Conservation (phyloP, 768 basidiomycete species). For the Candolleomyces aberdarensis region DNA sequence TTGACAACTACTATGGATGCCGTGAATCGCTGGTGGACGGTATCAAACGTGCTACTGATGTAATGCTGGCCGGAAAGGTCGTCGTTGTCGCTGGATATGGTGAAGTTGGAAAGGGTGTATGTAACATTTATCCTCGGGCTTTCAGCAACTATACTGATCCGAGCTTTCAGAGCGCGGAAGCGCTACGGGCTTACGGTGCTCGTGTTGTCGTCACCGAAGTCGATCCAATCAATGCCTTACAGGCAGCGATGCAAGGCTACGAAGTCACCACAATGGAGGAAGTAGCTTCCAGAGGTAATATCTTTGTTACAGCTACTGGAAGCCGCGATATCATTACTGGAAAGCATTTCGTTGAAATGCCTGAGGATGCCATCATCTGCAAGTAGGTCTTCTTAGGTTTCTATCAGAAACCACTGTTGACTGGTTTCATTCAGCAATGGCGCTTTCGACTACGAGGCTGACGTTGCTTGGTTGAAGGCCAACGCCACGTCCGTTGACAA, state of each 20-base stretch:
- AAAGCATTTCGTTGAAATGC: slow-evolving; percentile 92
- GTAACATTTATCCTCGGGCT: slow-evolving; percentile 27
- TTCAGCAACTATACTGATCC: slow-evolving; percentile 5
- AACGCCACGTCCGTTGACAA: slow-evolving; percentile 82
- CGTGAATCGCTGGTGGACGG: slow-evolving; percentile 99
- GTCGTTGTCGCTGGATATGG: slow-evolving; percentile 98
- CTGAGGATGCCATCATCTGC: slow-evolving; percentile 97
- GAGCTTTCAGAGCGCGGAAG: slow-evolving; percentile 81
- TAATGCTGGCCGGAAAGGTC: slow-evolving; percentile 99
- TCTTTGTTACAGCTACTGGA: slow-evolving; percentile 98
- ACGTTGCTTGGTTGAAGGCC: slow-evolving; percentile 96
- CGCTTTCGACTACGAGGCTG: slow-evolving; percentile 88
- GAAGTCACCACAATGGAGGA: slow-evolving; percentile 99
- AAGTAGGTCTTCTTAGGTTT: slow-evolving; percentile 49
- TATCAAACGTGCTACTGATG: slow-evolving; percentile 99
- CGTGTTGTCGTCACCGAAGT: slow-evolving; percentile 97
- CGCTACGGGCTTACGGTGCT: slow-evolving; percentile 92
- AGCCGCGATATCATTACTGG: slow-evolving; percentile 96
- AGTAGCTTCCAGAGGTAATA: slow-evolving; percentile 80
- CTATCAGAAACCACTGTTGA: slow-evolving; percentile 3
- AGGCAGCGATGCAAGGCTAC: slow-evolving; percentile 99
- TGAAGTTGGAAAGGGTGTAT: slow-evolving; percentile 97
- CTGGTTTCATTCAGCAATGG: slow-evolving; percentile 54
- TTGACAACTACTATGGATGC: slow-evolving; percentile 98
- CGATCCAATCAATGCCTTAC: slow-evolving; percentile 99